Evolutionary conservation across 345 rosid species (phyloP), one percentile per base, ranked within the genome.

Genomic region (Eucalyptus pumila): DNA sequence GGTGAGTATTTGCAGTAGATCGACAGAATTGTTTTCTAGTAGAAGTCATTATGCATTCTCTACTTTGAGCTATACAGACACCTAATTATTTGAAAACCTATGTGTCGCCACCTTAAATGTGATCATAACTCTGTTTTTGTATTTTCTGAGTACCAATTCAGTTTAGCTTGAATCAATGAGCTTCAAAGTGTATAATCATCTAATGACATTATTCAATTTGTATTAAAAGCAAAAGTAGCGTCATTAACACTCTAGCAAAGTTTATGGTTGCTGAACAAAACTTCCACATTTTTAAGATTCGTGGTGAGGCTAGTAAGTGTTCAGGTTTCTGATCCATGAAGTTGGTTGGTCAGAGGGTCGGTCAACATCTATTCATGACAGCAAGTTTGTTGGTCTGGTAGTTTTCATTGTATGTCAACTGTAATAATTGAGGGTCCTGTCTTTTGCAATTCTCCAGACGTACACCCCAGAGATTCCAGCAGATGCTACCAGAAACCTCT

Each of bases 401-500:
- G 44, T 37, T 76, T 76, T 76, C 85, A 69, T 87, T 40, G n/a
- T 49, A 15, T 30, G 24, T 62, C 32, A 13, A 6, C 50, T 14
- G 85, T 69, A 87, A 48, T 50, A 47, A 69, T 30, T 11, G 7
- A 30, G 48, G 30, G 49, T 58, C 27, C 44, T 45, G 40, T 40
- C 52, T 72, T 69, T 48, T 88, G 27, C 49, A 42, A 51, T 40
- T 83, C 65, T 27, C 86, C 94, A 97, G 99, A 94, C 94, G 45
- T 98, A 97, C 91, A 94, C 98, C 37, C 96, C 99, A 3, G 99
- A 98, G 91, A 93, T 93, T 91, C 97, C 99, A 14, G 98, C 94
- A n/a, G 99, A 98, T 88, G 99, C 99, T 86, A 98, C 99, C 88
- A 93, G 99, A 92, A 97, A 96, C 92, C 92, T 98, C 40, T 98